These are phyloP conservation scores for Lepidium aucheri DNA, from an alignment of 345 rosid species.

Conservation along the genomic window DNA sequence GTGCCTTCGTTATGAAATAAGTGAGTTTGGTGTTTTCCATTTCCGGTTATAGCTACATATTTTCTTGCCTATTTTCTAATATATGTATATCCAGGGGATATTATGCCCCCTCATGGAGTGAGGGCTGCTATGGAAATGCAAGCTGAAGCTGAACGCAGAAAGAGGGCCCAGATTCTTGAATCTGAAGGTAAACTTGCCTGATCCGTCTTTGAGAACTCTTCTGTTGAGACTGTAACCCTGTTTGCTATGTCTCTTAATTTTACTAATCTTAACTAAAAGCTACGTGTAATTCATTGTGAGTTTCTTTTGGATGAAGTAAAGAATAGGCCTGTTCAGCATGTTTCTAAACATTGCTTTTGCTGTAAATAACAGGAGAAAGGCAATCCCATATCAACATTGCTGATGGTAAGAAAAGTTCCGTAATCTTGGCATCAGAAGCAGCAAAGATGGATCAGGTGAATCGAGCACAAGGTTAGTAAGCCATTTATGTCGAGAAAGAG, in stretches of 20 bases:
- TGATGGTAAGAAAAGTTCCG: conserved; percentile 73
- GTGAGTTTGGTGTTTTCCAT: conserved; percentile 37
- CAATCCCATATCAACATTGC: conserved; percentile 63
- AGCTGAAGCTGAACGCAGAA: conserved; percentile 98
- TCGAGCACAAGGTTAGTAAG: conserved; percentile 56
- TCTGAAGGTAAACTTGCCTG: conserved; percentile 47
- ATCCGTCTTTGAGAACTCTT: neutral
- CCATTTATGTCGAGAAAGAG: neutral
- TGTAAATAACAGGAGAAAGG: conserved; percentile 30
- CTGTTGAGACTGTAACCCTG: neutral
- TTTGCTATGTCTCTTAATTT: neutral
- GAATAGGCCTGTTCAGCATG: neutral
- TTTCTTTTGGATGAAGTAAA: neutral
- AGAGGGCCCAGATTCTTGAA: conserved; percentile 89
- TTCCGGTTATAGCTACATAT: neutral
- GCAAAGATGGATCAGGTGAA: conserved; percentile 71
- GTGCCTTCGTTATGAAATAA: conserved; percentile 95
- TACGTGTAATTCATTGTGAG: neutral
- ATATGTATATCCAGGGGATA: conserved; percentile 62
- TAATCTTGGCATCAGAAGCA: conserved; percentile 70
- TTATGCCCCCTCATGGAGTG: conserved; percentile 94
- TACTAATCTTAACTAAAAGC: neutral
- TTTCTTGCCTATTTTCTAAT: conserved; percentile 4
- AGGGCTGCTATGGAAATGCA: conserved; percentile 99
- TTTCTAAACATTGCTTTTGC: neutral